Conservation (phyloP, 2,329 filamentous ascomycete species). For the Exophiala phaeomuriformis region DNA sequence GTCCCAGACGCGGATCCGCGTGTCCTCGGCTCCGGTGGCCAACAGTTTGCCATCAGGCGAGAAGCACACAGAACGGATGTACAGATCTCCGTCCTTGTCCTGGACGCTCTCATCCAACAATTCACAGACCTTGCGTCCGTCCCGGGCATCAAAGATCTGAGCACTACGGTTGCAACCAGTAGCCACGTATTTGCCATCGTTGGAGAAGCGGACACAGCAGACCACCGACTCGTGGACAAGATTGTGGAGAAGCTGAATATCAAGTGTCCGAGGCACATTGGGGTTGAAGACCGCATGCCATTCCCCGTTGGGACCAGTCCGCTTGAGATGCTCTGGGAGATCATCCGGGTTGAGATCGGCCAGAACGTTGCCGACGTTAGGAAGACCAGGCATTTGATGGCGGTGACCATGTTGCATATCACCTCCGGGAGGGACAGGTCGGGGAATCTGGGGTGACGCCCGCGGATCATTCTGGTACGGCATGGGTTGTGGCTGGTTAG, state of each 20-base stretch:
- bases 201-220: constrained; percentile 94
- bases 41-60: constrained; percentile 91
- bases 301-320: constrained; percentile 62
- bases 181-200: constrained; percentile 89
- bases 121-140: constrained; percentile 79
- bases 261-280: constrained; percentile 75
- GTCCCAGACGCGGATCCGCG: constrained; percentile 96
- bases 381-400: constrained; percentile 38
- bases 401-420: constrained; percentile 25
- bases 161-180: constrained; percentile 97
- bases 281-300: constrained; percentile 99
- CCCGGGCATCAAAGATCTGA: constrained; percentile 93
- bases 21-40: constrained; percentile 94
- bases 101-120: constrained; percentile 75
- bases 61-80: constrained; percentile 97
- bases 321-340: constrained; percentile 78
- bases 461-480: constrained; percentile 70
- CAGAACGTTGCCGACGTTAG: constrained; percentile 60
- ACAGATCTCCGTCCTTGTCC: constrained; percentile 83
- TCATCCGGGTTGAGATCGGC: constrained; percentile 83
- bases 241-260: constrained; percentile 91
- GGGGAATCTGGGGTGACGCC: constrained; percentile 78
- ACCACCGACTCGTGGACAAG: constrained; percentile 92
- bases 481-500: constrained; percentile 49
- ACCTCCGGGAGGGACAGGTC: constrained; percentile 59